Evolutionary conservation across 306 rosid species (phyloP).

Genomic region (Pterocarpus santalinus): DNA sequence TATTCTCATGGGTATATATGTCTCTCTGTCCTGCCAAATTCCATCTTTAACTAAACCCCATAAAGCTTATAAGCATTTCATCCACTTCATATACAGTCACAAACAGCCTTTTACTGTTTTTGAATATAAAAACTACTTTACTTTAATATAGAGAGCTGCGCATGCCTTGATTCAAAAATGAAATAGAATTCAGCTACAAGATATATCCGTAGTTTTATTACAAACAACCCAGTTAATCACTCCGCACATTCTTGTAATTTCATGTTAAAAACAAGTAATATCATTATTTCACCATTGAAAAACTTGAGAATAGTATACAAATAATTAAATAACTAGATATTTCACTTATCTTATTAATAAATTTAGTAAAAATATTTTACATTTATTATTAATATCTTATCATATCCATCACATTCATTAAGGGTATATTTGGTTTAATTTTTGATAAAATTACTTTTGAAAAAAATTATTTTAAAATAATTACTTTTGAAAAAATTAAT

Average conservation of each 20-base stretch:
- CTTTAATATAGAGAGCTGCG: neutral
- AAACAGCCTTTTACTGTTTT: slow-evolving; percentile 81
- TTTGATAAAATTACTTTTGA: too few species aligned
- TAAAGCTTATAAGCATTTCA: slow-evolving; percentile 70
- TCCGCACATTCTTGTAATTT: slow-evolving; percentile 21
- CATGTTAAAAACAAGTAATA: neutral
- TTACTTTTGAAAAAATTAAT: too few species aligned
- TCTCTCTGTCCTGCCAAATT: slow-evolving; percentile 64
- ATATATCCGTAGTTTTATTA: neutral
- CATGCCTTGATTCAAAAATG: slow-evolving; percentile 1
- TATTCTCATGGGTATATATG: slow-evolving; percentile 49
- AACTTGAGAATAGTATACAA: too few species aligned
- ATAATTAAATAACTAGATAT: too few species aligned
- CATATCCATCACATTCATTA: too few species aligned
- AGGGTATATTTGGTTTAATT: too few species aligned
- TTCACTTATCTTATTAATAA: too few species aligned
- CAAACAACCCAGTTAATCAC: slow-evolving; percentile 31
- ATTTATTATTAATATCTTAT: too few species aligned
- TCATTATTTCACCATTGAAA: neutral
- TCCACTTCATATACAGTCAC: slow-evolving; percentile 75
- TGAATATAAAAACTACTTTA: slow-evolving; percentile 32
- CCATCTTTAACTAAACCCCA: slow-evolving; percentile 83
- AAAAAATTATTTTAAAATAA: too few species aligned
- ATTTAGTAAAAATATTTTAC: too few species aligned
- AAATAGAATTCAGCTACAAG: slow-evolving; percentile 31